Evolutionary conservation across 1,284 basidiomycete genomes (phyloP).

Genomic region (Ganoderma multipileum): DNA sequence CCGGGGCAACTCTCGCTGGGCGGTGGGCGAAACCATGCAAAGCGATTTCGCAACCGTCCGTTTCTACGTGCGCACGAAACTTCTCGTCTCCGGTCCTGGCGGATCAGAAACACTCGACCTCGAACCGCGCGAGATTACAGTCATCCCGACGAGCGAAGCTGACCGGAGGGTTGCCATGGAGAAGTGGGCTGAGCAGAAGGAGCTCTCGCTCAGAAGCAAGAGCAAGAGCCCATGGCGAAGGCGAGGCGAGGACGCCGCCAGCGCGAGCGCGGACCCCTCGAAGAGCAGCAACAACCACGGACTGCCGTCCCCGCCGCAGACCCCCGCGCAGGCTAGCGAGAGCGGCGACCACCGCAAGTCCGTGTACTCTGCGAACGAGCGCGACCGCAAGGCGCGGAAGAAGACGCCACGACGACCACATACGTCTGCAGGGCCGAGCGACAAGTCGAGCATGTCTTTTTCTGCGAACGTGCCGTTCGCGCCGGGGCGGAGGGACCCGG

Average conservation of each 20-base stretch:
- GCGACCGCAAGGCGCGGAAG: slow-evolving; percentile 34
- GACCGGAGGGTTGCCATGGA: slow-evolving; percentile 71
- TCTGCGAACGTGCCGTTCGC: slow-evolving; percentile 28
- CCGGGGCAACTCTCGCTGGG: slow-evolving; percentile 74
- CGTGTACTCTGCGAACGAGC: neutral
- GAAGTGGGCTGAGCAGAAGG: slow-evolving; percentile 59
- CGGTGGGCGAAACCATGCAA: slow-evolving; percentile 76
- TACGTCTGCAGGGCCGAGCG: slow-evolving; percentile 71
- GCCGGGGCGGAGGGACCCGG: slow-evolving; percentile 13
- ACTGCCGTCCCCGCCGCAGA: slow-evolving; percentile 30
- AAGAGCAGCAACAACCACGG: slow-evolving; percentile 18
- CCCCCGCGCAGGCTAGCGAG: slow-evolving; percentile 29
- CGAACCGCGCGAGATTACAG: slow-evolving; percentile 66
- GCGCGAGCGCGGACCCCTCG: slow-evolving; percentile 17
- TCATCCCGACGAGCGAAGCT: slow-evolving; percentile 72
- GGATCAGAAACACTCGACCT: slow-evolving; percentile 71
- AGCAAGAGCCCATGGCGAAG: slow-evolving; percentile 63
- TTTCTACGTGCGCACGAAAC: slow-evolving; percentile 73
- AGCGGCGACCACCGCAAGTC: slow-evolving; percentile 17
- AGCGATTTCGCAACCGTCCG: slow-evolving; percentile 70
- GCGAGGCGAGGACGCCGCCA: slow-evolving; percentile 27
- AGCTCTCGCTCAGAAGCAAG: slow-evolving; percentile 53
- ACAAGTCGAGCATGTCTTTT: slow-evolving; percentile 49
- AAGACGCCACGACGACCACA: slow-evolving; percentile 59
- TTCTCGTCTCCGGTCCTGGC: slow-evolving; percentile 61